These are phyloP conservation scores for Aspergillus asperescens DNA, from an alignment of 495 filamentous ascomycete genomes.

Conservation along the genomic window DNA sequence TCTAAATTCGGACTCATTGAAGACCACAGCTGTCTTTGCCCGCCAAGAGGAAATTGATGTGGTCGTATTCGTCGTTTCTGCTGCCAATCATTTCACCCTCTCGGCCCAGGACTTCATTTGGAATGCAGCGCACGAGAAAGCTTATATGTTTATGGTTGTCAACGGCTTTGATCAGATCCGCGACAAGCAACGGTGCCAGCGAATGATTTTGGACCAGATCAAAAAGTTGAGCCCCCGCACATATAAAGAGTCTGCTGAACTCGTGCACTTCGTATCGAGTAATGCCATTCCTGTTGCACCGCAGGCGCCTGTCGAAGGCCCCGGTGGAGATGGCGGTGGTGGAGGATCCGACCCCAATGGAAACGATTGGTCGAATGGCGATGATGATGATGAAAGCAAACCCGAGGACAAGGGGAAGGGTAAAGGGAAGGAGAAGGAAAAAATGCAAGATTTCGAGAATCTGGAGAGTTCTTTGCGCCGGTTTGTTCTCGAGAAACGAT, in stretches of 20 bases:
- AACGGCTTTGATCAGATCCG: conserved; percentile 94
- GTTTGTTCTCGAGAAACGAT: conserved; percentile 94
- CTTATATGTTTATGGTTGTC: conserved; percentile 98
- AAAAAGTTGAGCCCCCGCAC: conserved; percentile 78
- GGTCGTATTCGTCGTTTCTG: conserved; percentile 95
- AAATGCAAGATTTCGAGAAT: conserved; percentile 79
- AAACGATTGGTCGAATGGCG: conserved; percentile 23
- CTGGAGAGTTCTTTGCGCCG: conserved; percentile 82
- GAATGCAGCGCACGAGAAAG: conserved; percentile 92
- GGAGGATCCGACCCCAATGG: conserved; percentile 42
- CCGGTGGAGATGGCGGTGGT: conserved; percentile 53
- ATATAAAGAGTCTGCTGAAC: conserved; percentile 83
- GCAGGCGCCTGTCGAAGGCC: conserved; percentile 41
- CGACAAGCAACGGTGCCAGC: conserved; percentile 80
- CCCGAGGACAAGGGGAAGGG: conserved; percentile 59
- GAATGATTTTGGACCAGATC: conserved; percentile 89
- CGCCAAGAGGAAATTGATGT: conserved; percentile 98
- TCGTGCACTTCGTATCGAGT: conserved; percentile 97
- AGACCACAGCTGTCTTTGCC: conserved; percentile 95
- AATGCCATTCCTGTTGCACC: conserved; percentile 78
- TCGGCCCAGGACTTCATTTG: conserved; percentile 96
- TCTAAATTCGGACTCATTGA: conserved; percentile 89
- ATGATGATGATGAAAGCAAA: conserved; percentile 46
- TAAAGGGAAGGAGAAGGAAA: conserved; percentile 85
- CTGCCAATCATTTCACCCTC: conserved; percentile 94